These are phyloP conservation scores for Acidiella bohemica DNA, from an alignment of 495 filamentous ascomycete species.

Conservation along the genomic window DNA sequence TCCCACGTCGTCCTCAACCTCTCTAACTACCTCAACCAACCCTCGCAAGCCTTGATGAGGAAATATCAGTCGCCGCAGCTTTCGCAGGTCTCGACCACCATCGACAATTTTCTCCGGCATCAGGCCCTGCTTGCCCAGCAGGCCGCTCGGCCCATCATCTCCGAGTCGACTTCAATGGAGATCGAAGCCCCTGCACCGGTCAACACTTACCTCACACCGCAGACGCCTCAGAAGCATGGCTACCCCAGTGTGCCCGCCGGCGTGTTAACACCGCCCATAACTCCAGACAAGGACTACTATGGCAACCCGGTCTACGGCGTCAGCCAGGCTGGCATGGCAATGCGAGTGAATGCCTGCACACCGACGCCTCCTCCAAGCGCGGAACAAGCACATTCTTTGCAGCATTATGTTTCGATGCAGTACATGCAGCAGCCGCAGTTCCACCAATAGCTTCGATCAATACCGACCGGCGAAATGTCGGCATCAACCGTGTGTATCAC, in stretches of 20 bases:
- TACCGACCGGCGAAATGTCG: not conserved
- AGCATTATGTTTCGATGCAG: conserved; percentile 3
- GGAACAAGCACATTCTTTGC: conserved; percentile 15
- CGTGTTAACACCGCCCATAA: conserved; percentile 89
- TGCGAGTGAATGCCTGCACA: conserved; percentile 18
- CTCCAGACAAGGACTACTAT: conserved; percentile 49
- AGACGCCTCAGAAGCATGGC: conserved; percentile 80
- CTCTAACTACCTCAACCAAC: conserved; percentile 76
- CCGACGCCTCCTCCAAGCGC: conserved; percentile 27
- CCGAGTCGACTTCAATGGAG: conserved; percentile 1
- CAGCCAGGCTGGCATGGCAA: conserved; percentile 13
- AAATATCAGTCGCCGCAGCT: conserved; percentile 78
- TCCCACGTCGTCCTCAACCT: conserved; percentile 61
- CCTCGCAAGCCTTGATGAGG: conserved; percentile 68
- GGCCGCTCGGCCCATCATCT: conserved; percentile 49
- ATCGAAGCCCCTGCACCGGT: conserved; percentile 35
- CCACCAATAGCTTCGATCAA: conserved; percentile 10
- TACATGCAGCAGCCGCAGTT: conserved; percentile 23
- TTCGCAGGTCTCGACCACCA: conserved; percentile 63
- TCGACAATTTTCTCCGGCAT: conserved; percentile 75
- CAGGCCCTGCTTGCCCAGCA: conserved; percentile 60
- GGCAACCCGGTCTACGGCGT: conserved; percentile 17
- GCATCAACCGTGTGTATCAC: not conserved
- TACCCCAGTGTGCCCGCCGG: conserved; percentile 56
- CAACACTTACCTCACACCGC: conserved; percentile 42